phyloP scores from a whole-genome alignment of 169 alveolate species.

The Plasmodium ovale region DNA sequence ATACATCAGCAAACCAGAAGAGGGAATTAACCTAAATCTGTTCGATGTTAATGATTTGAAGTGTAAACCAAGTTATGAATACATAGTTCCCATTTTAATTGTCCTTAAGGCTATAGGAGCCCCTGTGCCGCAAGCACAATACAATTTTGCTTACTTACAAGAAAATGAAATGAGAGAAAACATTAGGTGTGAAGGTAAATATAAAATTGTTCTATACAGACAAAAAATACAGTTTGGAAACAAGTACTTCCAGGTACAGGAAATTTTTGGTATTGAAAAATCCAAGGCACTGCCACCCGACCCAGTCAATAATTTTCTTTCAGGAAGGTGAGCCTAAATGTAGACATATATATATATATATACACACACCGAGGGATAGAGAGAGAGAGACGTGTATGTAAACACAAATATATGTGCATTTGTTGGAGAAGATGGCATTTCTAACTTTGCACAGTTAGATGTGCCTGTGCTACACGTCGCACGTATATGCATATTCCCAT shows the following conservation, averaged over 20 bases:
- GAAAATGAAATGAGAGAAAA: slow-evolving; percentile 32
- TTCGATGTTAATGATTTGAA: slow-evolving; percentile 55
- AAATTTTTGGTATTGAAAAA: slow-evolving; percentile 69
- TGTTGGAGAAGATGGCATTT: no score
- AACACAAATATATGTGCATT: no score
- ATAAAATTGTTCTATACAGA: slow-evolving; percentile 50
- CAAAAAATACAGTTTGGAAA: slow-evolving; percentile 69
- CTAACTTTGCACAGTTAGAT: no score
- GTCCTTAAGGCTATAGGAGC: slow-evolving; percentile 55
- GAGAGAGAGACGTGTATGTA: no score
- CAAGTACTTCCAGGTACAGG: slow-evolving; percentile 43
- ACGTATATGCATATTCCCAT: no score
- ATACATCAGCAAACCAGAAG: slow-evolving; percentile 46
- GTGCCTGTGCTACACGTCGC: no score
- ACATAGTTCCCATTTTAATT: slow-evolving; percentile 48
- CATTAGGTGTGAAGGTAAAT: not conserved
- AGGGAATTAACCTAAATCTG: slow-evolving; percentile 34
- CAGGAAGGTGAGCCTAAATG: slow-evolving; percentile 48
- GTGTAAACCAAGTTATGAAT: slow-evolving; percentile 64
- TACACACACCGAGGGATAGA: not conserved
- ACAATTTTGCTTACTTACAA: slow-evolving; percentile 47
- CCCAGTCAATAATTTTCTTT: slow-evolving; percentile 28
- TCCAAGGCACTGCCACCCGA: slow-evolving; percentile 16
- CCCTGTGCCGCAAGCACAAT: slow-evolving; percentile 58
- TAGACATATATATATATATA: not conserved